phyloP scores from a whole-genome alignment of 2,329 filamentous ascomycete species.

The Xylaria sp. region DNA sequence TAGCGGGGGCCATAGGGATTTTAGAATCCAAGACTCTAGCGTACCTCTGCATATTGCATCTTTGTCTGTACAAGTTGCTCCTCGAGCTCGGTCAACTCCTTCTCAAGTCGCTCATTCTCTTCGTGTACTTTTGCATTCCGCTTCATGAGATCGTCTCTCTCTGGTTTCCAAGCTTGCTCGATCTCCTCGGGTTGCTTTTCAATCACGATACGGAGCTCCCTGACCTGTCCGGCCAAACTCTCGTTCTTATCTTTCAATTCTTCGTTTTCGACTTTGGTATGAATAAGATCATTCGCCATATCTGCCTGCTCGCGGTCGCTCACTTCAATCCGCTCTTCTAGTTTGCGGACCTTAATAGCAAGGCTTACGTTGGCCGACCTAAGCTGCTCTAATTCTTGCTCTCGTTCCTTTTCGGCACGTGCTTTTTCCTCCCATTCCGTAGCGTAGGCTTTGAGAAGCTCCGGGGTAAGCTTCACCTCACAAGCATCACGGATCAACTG shows the following conservation, averaged over 20 bases:
- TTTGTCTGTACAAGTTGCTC: conserved; percentile 91
- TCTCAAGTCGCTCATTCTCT: conserved; percentile 86
- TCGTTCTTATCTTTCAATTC: conserved; percentile 90
- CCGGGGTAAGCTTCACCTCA: conserved; percentile 81
- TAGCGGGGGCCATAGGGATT: conserved; percentile 9
- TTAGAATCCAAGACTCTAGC: conserved; percentile 42
- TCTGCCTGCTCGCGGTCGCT: conserved; percentile 90
- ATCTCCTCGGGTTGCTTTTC: conserved; percentile 89
- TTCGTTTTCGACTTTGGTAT: conserved; percentile 91
- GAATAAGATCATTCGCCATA: conserved; percentile 88
- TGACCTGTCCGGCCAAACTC: conserved; percentile 80
- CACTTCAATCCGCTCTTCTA: conserved; percentile 87
- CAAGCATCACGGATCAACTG: conserved; percentile 92
- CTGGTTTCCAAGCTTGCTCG: conserved; percentile 77
- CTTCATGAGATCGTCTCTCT: conserved; percentile 91
- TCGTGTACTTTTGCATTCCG: conserved; percentile 93
- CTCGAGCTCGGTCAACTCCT: conserved; percentile 90
- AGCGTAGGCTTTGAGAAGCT: conserved; percentile 80
- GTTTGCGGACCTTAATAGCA: conserved; percentile 75
- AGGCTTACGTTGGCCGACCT: conserved; percentile 70
- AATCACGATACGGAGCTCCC: conserved; percentile 83
- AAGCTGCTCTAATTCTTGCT: conserved; percentile 78
- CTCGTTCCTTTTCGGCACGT: conserved; percentile 78
- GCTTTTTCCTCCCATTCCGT: conserved; percentile 92
- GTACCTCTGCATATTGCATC: conserved; percentile 93